Base-by-base conservation (phyloP, 441 rosid genomes). In the Geranium incanum region DNA sequence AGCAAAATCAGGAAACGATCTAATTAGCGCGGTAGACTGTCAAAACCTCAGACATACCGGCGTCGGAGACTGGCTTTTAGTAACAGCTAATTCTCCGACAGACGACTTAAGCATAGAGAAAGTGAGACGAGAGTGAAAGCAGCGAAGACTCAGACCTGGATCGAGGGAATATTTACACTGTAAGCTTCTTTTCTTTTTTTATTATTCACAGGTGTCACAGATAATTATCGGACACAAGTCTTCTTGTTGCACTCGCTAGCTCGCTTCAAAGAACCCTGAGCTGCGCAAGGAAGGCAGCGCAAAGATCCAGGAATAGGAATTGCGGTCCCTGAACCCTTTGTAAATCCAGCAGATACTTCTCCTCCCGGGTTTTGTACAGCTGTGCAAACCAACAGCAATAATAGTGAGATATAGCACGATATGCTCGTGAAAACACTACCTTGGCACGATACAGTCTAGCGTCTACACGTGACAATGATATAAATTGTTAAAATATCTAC, bases 281-380 rank as follows among this genome's bases (percentile, higher is more conserved):
- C 81, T 95, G 95, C 0, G 98, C 90, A 36, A 95, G 97, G 78
- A 95, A 95, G 9, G 98, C 94, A 5, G 99, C 98, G 37, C 99
- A 95, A 41, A 95, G 93, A 81, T 95, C 99, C 86, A 95, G 76
- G 84, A 95, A 95, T 23, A 95, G 92, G 78, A 95, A 87, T 78
- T 95, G 96, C n/a, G 99, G 96, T 1, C 99, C 98, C 68, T 85
- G 90, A 74, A 95, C 95, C 84, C 97, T 86, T 81, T 90, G 98
- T 43, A 95, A 86, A 82, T 95, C 98, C 2, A 95, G 88, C 82
- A 95, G 80, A 81, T 95, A 95, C 80, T 90, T 92, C 77, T 95
- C 97, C 59, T 92, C 93, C 0, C 89, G 88, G 1, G 97, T 89
- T 85, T 90, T 95, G 86, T 90, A 95, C 16, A 95, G 95, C 98